Conservation (phyloP, 495 filamentous ascomycete genomes). For the Parathielavia appendiculata region DNA sequence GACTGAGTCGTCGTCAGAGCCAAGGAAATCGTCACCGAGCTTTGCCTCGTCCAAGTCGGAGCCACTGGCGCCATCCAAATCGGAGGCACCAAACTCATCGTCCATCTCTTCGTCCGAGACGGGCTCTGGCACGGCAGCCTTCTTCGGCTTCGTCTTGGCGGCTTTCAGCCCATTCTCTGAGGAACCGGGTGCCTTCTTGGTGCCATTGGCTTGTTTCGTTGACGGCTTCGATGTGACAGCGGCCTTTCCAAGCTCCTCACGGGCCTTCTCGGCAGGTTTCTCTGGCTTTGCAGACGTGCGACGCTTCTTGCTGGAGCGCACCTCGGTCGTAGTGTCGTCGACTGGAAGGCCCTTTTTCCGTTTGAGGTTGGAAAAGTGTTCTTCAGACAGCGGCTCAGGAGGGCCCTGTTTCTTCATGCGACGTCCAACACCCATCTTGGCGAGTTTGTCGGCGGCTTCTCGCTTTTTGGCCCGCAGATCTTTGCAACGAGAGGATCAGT, state of each 20-base stretch:
- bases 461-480: not conserved
- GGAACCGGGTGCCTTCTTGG: conserved; percentile 28
- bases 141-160: conserved; percentile 45
- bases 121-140: conserved; percentile 39
- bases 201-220: conserved; percentile 36
- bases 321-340: conserved; percentile 40
- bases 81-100: conserved; percentile 39
- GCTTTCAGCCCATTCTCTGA: conserved; percentile 35
- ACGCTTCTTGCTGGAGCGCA: conserved; percentile 60
- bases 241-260: conserved; percentile 29
- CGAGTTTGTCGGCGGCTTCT: conserved; percentile 12
- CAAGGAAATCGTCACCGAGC: conserved; percentile 55
- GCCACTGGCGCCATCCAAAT: conserved; percentile 55
- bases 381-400: conserved; percentile 76
- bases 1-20: conserved; percentile 56
- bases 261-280: conserved; percentile 41
- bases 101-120: conserved; percentile 51
- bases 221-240: conserved; percentile 29
- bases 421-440: conserved; percentile 77
- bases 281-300: conserved; percentile 49
- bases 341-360: conserved; percentile 61
- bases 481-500: conserved; percentile 1
- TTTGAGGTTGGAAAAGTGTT: conserved; percentile 67
- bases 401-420: conserved; percentile 95
- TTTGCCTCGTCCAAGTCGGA: conserved; percentile 36